A percentile compares a stretch with the other conserved stretches of the same genome.
Evolutionary conservation across 371 early-diverging fungal species (phyloP).

Genomic region (Zancudomyces culisetae): DNA sequence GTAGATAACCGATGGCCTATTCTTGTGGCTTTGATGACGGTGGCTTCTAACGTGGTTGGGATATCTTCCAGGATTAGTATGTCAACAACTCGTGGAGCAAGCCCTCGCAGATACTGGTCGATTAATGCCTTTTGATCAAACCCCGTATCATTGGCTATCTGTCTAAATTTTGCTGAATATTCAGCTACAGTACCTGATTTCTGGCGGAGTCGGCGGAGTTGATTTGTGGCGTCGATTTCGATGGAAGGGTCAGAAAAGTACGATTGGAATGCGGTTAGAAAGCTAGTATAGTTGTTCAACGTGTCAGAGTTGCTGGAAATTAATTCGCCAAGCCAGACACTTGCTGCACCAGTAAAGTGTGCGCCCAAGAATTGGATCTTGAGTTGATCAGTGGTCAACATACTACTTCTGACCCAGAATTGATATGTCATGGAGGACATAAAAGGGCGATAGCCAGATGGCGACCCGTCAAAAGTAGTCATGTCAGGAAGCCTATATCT

Average conservation of each 20-base stretch:
- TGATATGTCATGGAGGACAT: not conserved
- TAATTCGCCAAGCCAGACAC: not conserved
- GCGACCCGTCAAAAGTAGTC: not conserved
- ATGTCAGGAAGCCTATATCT: too few relatives aligned
- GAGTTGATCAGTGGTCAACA: not conserved
- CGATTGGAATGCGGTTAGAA: not conserved
- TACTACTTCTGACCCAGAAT: not conserved
- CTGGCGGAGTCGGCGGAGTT: not conserved
- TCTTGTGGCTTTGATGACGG: not conserved
- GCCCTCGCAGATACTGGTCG: not conserved
- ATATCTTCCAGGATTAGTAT: not conserved
- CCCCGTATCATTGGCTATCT: not conserved
- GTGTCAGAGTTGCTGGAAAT: too few relatives aligned
- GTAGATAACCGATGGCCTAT: not conserved
- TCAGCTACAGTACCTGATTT: not conserved
- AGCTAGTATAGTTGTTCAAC: too few relatives aligned
- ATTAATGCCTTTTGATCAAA: not conserved
- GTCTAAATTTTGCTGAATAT: not conserved
- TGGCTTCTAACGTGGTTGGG: not conserved
- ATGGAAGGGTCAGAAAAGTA: not conserved
- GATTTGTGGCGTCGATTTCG: not conserved
- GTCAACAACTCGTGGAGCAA: not conserved
- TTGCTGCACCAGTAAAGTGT: not conserved
- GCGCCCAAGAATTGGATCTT: not conserved
- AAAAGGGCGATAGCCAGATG: not conserved